Evolutionary conservation across 129 eudicot species (phyloP).

Genomic region (Dittrichia graveolens): DNA sequence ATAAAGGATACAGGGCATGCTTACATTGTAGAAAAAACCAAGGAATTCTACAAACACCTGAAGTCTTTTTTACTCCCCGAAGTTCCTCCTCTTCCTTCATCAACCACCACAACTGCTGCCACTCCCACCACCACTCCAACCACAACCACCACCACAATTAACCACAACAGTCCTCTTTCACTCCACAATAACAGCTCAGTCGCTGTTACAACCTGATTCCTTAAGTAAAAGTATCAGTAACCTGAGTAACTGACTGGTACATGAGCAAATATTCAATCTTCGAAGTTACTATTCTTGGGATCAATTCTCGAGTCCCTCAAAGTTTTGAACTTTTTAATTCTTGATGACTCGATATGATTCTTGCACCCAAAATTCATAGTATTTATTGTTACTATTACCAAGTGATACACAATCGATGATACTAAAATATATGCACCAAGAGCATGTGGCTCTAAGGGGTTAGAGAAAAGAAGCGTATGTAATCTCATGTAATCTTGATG

Average conservation of each 20-base stretch:
- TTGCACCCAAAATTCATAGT: constrained; percentile 4
- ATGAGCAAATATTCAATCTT: background rate
- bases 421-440: background rate
- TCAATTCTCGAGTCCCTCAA: constrained; percentile 9
- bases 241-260: background rate
- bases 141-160: constrained; percentile 5
- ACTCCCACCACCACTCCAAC: constrained; percentile 17
- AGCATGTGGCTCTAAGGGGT: background rate
- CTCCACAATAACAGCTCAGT: constrained; percentile 11
- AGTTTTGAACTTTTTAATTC: constrained; percentile 11
- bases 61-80: constrained; percentile 51
- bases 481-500: too few relatives aligned
- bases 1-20: constrained; percentile 62
- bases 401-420: background rate
- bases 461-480: too few relatives aligned
- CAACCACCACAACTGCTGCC: background rate
- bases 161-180: constrained; percentile 4
- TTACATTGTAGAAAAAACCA: constrained; percentile 59
- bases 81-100: constrained; percentile 27
- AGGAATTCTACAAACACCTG: constrained; percentile 53
- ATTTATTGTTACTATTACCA: constrained; percentile 26
- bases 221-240: background rate
- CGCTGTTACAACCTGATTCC: constrained; percentile 12
- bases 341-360: background rate
- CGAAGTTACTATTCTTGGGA: background rate